Base-by-base conservation (phyloP, 257 asterid genomes). In the Nicotiana attenuata region DNA sequence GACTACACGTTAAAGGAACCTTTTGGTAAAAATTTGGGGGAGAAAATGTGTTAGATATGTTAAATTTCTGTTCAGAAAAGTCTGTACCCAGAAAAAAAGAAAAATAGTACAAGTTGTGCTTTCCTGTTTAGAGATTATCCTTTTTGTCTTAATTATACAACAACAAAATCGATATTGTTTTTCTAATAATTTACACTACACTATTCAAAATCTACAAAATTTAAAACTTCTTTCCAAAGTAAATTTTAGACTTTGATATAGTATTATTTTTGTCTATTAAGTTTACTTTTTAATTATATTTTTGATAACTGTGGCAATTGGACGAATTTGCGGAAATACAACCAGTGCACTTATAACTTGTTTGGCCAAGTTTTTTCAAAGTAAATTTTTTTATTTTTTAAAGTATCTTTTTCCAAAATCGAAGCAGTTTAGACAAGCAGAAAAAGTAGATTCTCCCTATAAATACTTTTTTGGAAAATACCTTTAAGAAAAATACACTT, bases 1-100 rank as follows among this genome's bases (percentile, higher is more conserved):
- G 53, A 81, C 84, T 56, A 81, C 80, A 81, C 84, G 84, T 81
- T 68, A 71, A 81, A 69, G 80, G 29, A 77, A 80, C 24, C 38
- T 71, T 45, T 47, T 20, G 24, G 79, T 73, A 56, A 28, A 73
- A 45, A 45, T 0, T 4, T 13, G 4, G 35, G 33, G 1, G 13
- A 35, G 56, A 75, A 29, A 56, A 75, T 50, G 69, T 20, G 68
- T 75, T 22, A 31, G 20, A 14, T 4, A 28, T 14, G 41, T 55
- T 19, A 28, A 41, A n/a, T 66, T 53, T 67, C 22, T 63, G 71
- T 84, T 84, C 88, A 80, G 81, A 17, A 77, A 82, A 65, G 82
- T 35, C 81, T 31, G 68, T 80, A 71, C 61, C 81, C 5, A 52
- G 60, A 24, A 75, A 45, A 71, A 47, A 73, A 3, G 10, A 2